These are phyloP conservation scores for Kodamaea hsintzibuensis DNA, from an alignment of 805 yeast species.

Conservation along the genomic window DNA sequence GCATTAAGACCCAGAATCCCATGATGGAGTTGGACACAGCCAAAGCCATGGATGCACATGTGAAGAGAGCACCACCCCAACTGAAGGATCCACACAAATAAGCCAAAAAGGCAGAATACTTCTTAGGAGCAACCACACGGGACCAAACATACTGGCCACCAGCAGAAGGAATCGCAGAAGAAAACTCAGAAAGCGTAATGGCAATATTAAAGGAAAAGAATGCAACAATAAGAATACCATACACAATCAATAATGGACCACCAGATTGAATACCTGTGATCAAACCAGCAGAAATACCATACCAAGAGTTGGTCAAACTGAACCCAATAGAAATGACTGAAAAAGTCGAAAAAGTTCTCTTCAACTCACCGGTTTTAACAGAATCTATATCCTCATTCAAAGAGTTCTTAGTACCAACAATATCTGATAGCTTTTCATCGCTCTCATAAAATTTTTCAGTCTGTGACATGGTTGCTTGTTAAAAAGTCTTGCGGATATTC, in stretches of 20 bases:
- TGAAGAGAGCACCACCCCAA: conserved; percentile 46
- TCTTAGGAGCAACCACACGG: conserved; percentile 38
- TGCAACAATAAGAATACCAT: conserved; percentile 42
- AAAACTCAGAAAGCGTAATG: conserved; percentile 39
- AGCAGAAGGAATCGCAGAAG: conserved; percentile 42
- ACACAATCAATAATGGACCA: conserved; percentile 42
- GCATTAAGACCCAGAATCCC: conserved; percentile 38
- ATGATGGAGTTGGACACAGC: conserved; percentile 35
- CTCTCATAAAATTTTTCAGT: conserved; percentile 4
- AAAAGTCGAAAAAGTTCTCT: conserved; percentile 40
- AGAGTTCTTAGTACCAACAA: conserved; percentile 1
- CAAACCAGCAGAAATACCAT: conserved; percentile 42
- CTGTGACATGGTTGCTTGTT: conserved; percentile 5
- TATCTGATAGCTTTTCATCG: conserved; percentile 5
- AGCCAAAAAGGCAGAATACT: conserved; percentile 37
- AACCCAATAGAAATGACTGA: conserved; percentile 43
- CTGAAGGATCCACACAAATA: conserved; percentile 42
- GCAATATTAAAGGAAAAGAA: conserved; percentile 38
- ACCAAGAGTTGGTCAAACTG: conserved; percentile 45
- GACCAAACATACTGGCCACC: conserved; percentile 49
- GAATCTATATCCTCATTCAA: conserved; percentile 1
- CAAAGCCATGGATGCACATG: conserved; percentile 40
- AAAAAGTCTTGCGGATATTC: background rate
- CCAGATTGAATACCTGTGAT: conserved; percentile 44
- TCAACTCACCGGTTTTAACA: conserved; percentile 22